A percentile compares a stretch with the other conserved stretches of the same genome.
These are phyloP conservation scores for Colletotrichum sp. DNA, from an alignment of 2,329 filamentous ascomycete species.

Conservation along the genomic window DNA sequence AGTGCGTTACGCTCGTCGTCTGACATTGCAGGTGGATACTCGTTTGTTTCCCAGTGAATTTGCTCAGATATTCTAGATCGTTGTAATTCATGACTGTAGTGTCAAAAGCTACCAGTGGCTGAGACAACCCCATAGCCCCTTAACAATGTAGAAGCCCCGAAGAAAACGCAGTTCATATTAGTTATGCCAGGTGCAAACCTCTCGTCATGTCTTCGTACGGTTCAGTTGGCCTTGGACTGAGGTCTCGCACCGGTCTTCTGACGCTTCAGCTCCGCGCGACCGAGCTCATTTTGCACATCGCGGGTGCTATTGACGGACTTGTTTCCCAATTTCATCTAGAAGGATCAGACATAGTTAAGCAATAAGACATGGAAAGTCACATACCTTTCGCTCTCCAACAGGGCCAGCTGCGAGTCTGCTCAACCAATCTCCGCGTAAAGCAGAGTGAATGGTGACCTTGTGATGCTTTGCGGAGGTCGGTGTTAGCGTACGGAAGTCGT, in stretches of 20 bases:
- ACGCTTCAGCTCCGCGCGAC: neutral
- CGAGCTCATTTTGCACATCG: neutral
- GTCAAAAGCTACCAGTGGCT: no score
- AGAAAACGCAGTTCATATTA: no score
- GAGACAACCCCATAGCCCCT: no score
- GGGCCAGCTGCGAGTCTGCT: neutral
- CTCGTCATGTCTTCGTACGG: no score
- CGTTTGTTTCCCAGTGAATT: no score
- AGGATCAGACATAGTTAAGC: neutral
- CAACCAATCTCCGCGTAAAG: neutral
- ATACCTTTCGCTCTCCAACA: neutral
- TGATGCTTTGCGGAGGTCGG: neutral
- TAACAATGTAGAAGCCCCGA: no score
- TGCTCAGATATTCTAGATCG: accelerated
- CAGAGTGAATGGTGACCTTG: neutral
- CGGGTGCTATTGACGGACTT: neutral
- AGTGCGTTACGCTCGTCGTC: no score
- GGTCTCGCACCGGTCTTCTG: no score
- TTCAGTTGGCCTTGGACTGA: no score
- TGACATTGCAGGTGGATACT: no score
- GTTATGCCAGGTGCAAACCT: no score
- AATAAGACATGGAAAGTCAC: neutral
- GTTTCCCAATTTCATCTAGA: neutral
- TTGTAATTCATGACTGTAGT: no score
- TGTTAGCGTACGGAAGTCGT: neutral